Base-by-base conservation (phyloP, 1,139 yeast genomes). In the Casaregolazyma suthepensis region DNA sequence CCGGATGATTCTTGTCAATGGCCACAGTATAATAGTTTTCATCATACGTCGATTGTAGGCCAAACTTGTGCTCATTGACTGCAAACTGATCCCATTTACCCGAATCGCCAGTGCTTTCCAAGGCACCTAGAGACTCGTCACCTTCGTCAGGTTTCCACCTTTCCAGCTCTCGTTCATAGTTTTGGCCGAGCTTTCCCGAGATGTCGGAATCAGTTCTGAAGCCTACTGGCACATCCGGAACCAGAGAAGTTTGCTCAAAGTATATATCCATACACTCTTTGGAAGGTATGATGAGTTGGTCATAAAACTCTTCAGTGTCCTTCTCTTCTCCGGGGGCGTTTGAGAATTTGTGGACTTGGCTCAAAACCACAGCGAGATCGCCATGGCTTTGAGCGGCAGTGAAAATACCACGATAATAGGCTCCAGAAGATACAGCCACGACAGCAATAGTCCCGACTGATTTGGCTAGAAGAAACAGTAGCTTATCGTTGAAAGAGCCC, bases 141-240 rank as follows among this genome's bases (percentile, higher is more conserved):
- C 47, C 42, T 12, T 72, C 80, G 51, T 86, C 95, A 5, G 96
- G 95, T 18, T 81, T 81, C 99, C 99, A 93, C 64, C 79, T 80
- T 68, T 88, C 83, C 55, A 93, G 77, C 63, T 87, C 95, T 50
- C 93, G 78, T 66, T 85, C 89, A 57, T 74, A 77, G 52, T 76
- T 63, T 20, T 71, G 71, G 3, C 23, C 20, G 10, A 55, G 56
- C 18, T 58, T 57, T 10, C 66, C 66, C 5, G 96, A 82, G 52
- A 93, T 91, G 67, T 87, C 97, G 2, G 84, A 71, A 69, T 93
- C 98, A 1, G 96, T 93, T 66, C 80, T 83, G 75, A 93, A 91
- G 18, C 66, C 60, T 53, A 44, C 45, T 22, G 50, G 45, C 40
- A 54, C 53, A 45, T 64, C 67, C 5, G 62, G 60, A 22, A 70